phyloP scores from a whole-genome alignment of 2,329 filamentous ascomycete species.

The Pyrenochaeta sp. region DNA sequence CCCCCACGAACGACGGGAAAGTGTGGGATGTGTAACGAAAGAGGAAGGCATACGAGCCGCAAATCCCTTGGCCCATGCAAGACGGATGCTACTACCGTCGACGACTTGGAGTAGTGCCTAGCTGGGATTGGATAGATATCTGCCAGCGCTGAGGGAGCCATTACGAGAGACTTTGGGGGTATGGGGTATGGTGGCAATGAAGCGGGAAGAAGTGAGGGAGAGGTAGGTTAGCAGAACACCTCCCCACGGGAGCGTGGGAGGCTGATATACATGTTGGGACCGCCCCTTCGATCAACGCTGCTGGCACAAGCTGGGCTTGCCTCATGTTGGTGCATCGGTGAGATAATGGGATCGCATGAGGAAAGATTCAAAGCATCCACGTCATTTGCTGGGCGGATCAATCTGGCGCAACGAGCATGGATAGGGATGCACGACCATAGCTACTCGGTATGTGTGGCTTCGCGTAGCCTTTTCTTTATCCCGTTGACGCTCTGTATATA shows the following conservation, averaged over 20 bases:
- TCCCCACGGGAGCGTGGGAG: slow-evolving; percentile 51
- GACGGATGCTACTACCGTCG: slow-evolving; percentile 51
- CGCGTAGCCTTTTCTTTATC: slow-evolving; percentile 46
- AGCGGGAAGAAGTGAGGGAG: slow-evolving; percentile 30
- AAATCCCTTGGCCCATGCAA: slow-evolving; percentile 54
- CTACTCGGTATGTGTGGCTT: slow-evolving; percentile 39
- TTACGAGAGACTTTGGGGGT: slow-evolving; percentile 42
- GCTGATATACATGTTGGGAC: slow-evolving; percentile 48
- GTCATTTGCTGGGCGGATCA: slow-evolving; percentile 51
- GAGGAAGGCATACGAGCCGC: slow-evolving; percentile 50
- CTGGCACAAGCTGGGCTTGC: slow-evolving; percentile 39
- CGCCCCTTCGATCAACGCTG: slow-evolving; percentile 36
- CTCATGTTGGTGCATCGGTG: slow-evolving; percentile 47
- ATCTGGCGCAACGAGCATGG: slow-evolving; percentile 47
- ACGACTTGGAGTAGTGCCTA: slow-evolving; percentile 49
- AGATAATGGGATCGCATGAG: slow-evolving; percentile 47
- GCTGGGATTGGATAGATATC: slow-evolving; percentile 51
- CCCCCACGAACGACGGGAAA: slow-evolving; percentile 44
- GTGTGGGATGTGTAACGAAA: slow-evolving; percentile 46
- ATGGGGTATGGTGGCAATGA: slow-evolving; percentile 28
- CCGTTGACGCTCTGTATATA: slow-evolving; percentile 41
- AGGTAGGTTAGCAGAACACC: slow-evolving; percentile 37
- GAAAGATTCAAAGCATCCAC: slow-evolving; percentile 41
- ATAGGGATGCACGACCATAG: slow-evolving; percentile 40
- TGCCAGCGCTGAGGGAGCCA: slow-evolving; percentile 52